These are phyloP conservation scores for Eutrema japonicum DNA, from an alignment of 345 rosid genomes.

Conservation along the genomic window DNA sequence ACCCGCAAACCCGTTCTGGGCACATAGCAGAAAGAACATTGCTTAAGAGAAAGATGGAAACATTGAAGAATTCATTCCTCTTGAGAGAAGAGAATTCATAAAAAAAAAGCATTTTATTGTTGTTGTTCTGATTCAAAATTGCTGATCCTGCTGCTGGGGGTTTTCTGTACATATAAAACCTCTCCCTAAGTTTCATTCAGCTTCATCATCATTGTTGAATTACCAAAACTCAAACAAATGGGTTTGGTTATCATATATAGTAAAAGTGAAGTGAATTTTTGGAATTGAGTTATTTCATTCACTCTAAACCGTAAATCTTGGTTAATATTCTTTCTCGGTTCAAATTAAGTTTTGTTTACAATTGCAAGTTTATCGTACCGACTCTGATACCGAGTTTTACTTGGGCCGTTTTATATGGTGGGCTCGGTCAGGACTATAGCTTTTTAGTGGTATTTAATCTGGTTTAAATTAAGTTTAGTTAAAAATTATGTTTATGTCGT, in stretches of 20 bases:
- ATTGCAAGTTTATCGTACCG: no score
- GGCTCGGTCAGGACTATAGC: no score
- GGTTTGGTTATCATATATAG: conserved; percentile 12
- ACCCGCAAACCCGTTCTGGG: conserved; percentile 76
- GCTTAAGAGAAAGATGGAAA: conserved; percentile 42
- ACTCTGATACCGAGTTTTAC: no score
- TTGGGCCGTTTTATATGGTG: no score
- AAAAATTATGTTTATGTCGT: no score
- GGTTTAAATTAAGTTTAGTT: no score
- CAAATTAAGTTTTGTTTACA: no score
- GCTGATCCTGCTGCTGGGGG: conserved; percentile 34
- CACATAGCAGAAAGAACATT: conserved; percentile 53
- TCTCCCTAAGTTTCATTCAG: conserved; percentile 32
- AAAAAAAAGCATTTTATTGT: conserved; percentile 15
- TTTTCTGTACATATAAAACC: conserved; percentile 40
- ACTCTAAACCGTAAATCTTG: no score
- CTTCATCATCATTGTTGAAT: conserved; percentile 38
- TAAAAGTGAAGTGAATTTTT: no score
- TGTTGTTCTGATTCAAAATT: conserved; percentile 34
- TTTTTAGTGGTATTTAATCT: no score
- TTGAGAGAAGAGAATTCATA: conserved; percentile 9
- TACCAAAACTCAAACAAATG: conserved; percentile 12
- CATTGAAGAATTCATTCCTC: conserved; percentile 21
- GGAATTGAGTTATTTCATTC: no score
- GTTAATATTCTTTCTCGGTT: no score